Evolutionary conservation across 176 grass and related monocot species (phyloP).

Genomic region (Hordeum marinum): DNA sequence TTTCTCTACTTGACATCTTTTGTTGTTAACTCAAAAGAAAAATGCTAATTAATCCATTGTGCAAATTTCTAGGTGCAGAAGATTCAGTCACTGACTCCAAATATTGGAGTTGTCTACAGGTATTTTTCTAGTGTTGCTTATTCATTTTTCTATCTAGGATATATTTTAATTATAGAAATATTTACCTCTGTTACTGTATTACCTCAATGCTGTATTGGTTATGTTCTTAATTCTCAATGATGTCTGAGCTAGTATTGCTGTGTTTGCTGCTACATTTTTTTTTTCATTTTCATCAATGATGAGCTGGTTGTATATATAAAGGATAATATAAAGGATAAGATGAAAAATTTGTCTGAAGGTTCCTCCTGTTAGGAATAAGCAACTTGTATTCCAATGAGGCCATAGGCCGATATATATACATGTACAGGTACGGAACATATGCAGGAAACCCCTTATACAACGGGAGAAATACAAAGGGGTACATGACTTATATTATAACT

Average conservation of each 20-base stretch:
- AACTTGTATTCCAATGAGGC: too few species aligned
- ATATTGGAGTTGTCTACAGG: conserved; percentile 98
- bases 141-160: neutral
- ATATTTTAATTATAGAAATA: neutral
- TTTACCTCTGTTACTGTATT: neutral
- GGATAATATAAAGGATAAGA: neutral
- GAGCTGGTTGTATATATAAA: neutral
- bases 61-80: conserved; percentile 76
- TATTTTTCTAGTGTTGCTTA: conserved; percentile 2
- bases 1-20: neutral
- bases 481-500: too few species aligned
- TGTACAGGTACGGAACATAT: too few species aligned
- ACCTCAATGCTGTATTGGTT: neutral
- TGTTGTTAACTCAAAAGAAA: neutral
- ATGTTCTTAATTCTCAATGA: neutral
- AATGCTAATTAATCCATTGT: neutral
- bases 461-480: too few species aligned
- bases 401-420: too few species aligned
- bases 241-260: neutral
- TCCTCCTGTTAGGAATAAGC: too few species aligned
- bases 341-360: neutral
- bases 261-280: neutral
- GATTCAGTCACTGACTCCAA: conserved; percentile 84
- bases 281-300: neutral
- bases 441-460: too few species aligned